phyloP scores from a whole-genome alignment of 2,329 filamentous ascomycete species.

The Fusarium burgessii region DNA sequence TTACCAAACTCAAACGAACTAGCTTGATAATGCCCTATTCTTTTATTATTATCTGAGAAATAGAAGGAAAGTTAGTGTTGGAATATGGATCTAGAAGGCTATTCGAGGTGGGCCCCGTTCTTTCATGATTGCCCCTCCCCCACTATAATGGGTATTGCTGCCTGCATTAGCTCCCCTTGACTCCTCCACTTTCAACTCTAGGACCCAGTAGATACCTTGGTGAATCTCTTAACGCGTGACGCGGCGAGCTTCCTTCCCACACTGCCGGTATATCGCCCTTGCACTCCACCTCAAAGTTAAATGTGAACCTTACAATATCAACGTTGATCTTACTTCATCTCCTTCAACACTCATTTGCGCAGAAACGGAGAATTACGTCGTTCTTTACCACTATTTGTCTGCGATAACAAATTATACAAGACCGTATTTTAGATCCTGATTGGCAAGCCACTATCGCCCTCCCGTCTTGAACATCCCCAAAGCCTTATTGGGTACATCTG shows the following conservation, averaged over 20 bases:
- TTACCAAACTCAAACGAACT: no score
- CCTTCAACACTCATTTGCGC: neutral
- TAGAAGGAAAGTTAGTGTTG: neutral
- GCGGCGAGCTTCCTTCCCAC: conserved; percentile 34
- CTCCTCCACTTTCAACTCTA: neutral
- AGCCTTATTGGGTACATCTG: conserved; percentile 10
- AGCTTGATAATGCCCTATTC: neutral
- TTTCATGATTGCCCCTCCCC: conserved; percentile 24
- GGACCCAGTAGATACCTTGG: neutral
- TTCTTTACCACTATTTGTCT: neutral
- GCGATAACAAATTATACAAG: neutral
- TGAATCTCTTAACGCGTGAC: conserved; percentile 35
- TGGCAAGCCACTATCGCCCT: neutral
- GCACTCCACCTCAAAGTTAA: neutral
- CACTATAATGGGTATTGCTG: conserved; percentile 17
- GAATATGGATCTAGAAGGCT: neutral
- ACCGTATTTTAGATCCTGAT: neutral
- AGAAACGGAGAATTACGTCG: neutral
- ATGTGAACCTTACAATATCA: conserved; percentile 10
- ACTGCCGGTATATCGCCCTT: conserved; percentile 15
- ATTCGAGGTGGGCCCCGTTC: neutral
- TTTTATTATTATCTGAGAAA: neutral
- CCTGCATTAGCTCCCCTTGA: conserved; percentile 19
- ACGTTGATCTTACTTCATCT: neutral
- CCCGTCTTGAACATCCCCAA: conserved; percentile 2